Conservation (phyloP, 495 filamentous ascomycete species). For the Jackrogersella multiformis region DNA sequence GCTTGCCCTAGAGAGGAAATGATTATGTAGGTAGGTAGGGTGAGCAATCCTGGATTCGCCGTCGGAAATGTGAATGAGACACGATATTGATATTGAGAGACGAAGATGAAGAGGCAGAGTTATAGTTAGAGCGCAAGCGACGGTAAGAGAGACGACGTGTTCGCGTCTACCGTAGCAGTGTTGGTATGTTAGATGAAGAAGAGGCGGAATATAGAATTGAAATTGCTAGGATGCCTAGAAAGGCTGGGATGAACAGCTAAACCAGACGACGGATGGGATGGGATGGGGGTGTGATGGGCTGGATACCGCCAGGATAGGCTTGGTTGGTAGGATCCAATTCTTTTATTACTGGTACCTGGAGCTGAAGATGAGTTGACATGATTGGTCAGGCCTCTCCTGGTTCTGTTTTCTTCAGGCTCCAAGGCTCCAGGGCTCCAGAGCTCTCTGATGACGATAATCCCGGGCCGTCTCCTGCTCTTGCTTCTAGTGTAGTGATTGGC, state of each 20-base stretch:
- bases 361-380: slow-evolving; percentile 24
- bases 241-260: slow-evolving; percentile 36
- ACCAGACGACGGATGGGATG: slow-evolving; percentile 32
- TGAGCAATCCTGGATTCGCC: neutral
- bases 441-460: slow-evolving; percentile 19
- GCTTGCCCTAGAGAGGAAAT: slow-evolving; percentile 6
- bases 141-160: slow-evolving; percentile 32
- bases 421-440: too few relatives aligned
- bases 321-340: slow-evolving; percentile 40
- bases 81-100: neutral
- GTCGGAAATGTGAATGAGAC: slow-evolving; percentile 1
- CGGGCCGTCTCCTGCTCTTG: slow-evolving; percentile 3
- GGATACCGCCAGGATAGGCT: neutral
- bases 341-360: slow-evolving; percentile 36
- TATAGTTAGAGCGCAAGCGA: slow-evolving; percentile 19
- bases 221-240: slow-evolving; percentile 39
- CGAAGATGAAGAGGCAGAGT: slow-evolving; percentile 16
- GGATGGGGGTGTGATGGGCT: slow-evolving; percentile 20
- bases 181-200: too few relatives aligned
- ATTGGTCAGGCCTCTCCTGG: slow-evolving; percentile 18
- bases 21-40: too few relatives aligned
- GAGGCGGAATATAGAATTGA: slow-evolving; percentile 35
- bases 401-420: neutral
- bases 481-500: slow-evolving; percentile 4
- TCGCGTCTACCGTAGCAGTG: slow-evolving; percentile 19